These are phyloP conservation scores for Parachlorella kessleri DNA, from an alignment of 139 green algal genomes.

Conservation along the genomic window DNA sequence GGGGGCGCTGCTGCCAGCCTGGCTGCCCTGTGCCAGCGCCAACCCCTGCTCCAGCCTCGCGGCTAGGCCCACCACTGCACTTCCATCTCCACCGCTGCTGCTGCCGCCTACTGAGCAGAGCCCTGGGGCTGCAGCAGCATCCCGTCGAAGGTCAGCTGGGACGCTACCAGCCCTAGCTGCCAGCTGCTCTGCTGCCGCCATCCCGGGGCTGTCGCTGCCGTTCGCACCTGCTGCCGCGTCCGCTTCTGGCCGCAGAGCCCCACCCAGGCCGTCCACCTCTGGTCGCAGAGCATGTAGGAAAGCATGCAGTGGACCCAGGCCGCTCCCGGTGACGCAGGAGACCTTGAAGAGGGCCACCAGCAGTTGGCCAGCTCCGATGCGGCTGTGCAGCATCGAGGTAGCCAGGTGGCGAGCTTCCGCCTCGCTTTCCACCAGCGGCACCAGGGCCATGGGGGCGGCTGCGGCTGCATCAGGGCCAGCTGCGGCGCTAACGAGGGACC, in stretches of 20 bases:
- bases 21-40: too few species aligned
- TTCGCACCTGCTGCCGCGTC: not conserved
- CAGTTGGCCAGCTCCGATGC: constrained; percentile 4
- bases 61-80: too few species aligned
- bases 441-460: not conserved
- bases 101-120: too few species aligned
- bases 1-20: too few species aligned
- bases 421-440: constrained; percentile 17
- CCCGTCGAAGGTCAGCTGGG: too few species aligned
- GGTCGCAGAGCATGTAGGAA: constrained; percentile 67
- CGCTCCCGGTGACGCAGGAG: constrained; percentile 63
- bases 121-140: too few species aligned
- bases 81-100: too few species aligned
- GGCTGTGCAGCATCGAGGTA: constrained; percentile 3
- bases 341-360: constrained; percentile 68
- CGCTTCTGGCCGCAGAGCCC: not conserved
- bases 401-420: constrained; percentile 24
- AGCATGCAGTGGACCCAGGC: constrained; percentile 69
- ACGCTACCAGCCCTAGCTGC: too few species aligned
- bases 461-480: not conserved
- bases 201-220: not conserved
- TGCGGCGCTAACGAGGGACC: too few species aligned
- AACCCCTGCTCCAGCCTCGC: too few species aligned
- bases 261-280: not conserved
- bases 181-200: too few species aligned